Conservation (phyloP, 208 protist genomes). For the Trypanosomatidae sp. region DNA sequence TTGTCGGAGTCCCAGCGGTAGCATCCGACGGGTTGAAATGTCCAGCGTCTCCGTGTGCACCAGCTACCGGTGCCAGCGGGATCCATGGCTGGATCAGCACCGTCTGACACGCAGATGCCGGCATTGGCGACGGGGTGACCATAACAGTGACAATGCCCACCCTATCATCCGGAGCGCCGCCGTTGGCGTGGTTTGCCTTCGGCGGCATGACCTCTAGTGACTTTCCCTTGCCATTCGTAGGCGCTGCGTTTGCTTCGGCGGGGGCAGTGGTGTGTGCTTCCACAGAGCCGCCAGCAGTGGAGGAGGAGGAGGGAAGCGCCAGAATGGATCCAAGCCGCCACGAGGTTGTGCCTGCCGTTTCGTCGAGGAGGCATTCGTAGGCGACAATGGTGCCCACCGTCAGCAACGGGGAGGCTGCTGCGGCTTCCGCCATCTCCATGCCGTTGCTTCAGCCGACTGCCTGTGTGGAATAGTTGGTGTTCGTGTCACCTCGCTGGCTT, state of each 20-base stretch:
- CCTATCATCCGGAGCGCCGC: background rate
- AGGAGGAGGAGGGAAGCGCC: conserved; percentile 5
- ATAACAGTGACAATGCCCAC: background rate
- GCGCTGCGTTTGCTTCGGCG: background rate
- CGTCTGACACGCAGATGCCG: conserved; percentile 10
- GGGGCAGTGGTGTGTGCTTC: background rate
- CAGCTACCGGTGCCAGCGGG: conserved; percentile 2
- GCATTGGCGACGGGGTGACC: background rate
- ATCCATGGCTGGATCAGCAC: conserved; percentile 21
- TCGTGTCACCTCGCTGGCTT: too few species aligned
- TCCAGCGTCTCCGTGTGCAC: background rate
- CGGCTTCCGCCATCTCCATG: background rate
- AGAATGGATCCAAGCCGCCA: conserved; percentile 22
- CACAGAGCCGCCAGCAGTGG: background rate
- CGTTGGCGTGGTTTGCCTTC: background rate
- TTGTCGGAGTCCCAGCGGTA: too few species aligned
- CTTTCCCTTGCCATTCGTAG: background rate
- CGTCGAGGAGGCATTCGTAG: conserved; percentile 46
- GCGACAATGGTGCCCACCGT: conserved; percentile 37
- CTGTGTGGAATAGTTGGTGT: background rate
- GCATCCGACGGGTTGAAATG: background rate
- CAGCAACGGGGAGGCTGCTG: conserved; percentile 1
- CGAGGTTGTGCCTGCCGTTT: conserved; percentile 10
- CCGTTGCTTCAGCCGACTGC: background rate
- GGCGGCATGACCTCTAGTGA: background rate